These are phyloP conservation scores for Aurantiochytrium sp. DNA, from an alignment of 108 stramenopile genomes.

Conservation along the genomic window DNA sequence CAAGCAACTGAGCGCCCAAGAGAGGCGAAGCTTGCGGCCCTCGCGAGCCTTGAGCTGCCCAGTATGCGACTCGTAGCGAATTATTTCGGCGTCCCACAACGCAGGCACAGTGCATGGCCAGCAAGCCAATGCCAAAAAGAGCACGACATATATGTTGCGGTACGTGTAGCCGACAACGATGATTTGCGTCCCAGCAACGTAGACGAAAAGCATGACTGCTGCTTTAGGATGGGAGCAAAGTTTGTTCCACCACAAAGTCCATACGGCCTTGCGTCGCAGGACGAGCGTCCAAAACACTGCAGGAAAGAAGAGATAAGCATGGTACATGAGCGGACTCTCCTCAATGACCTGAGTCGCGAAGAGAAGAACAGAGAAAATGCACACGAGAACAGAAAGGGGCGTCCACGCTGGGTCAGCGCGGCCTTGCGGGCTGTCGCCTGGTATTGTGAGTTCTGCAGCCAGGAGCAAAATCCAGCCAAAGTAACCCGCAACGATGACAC, in stretches of 20 bases:
- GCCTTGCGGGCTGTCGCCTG: background rate
- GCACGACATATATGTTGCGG: background rate
- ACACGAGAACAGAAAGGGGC: background rate
- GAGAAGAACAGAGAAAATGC: background rate
- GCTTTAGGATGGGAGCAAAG: background rate
- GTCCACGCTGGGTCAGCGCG: background rate
- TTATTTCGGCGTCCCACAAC: background rate
- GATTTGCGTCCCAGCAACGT: background rate
- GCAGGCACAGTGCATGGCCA: background rate
- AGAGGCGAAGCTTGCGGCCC: background rate
- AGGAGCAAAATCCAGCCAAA: background rate
- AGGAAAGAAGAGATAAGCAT: background rate
- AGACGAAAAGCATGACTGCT: background rate
- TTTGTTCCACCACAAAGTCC: background rate
- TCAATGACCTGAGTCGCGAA: background rate
- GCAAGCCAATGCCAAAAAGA: background rate
- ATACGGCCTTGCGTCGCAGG: background rate
- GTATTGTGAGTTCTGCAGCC: background rate
- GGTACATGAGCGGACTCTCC: background rate
- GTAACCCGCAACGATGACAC: background rate
- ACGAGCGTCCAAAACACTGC: background rate
- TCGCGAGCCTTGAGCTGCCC: background rate
- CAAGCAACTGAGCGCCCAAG: background rate
- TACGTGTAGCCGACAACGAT: background rate
- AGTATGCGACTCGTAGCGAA: background rate